Evolutionary conservation across 139 green algal genomes (phyloP).

Genomic region (Micractinium sp.): DNA sequence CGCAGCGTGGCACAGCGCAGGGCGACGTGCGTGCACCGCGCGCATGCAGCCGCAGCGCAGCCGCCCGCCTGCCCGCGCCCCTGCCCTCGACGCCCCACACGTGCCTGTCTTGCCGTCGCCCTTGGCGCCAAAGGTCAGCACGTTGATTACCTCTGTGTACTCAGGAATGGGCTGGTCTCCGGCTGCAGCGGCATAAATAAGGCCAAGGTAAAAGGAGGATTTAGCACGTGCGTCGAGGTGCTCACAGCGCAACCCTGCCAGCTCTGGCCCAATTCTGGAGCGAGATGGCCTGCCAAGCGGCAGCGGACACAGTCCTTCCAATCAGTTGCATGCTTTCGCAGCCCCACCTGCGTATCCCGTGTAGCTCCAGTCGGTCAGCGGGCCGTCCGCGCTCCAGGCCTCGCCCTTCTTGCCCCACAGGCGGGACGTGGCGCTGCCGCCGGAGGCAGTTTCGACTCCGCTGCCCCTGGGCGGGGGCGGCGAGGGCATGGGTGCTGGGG

Average conservation of each 20-base stretch:
- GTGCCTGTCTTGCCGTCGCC: constrained; percentile 17
- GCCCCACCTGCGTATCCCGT: constrained; percentile 6
- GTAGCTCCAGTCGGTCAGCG: constrained; percentile 11
- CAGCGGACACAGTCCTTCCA: background rate
- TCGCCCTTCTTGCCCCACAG: background rate
- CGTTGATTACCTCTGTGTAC: constrained; percentile 6
- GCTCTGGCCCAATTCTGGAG: background rate
- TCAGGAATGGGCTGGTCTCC: constrained; percentile 11
- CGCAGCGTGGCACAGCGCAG: background rate
- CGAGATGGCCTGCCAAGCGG: background rate
- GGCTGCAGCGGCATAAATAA: constrained; percentile 3
- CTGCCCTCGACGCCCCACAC: background rate
- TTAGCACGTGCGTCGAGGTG: too few relatives aligned
- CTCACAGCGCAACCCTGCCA: too few relatives aligned
- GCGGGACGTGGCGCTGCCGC: background rate
- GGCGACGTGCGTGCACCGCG: background rate
- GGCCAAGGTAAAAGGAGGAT: too few relatives aligned
- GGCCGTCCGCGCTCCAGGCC: background rate
- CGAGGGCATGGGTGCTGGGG: background rate
- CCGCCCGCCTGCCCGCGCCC: background rate
- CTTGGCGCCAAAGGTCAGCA: background rate
- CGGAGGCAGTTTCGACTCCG: background rate
- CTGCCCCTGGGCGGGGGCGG: background rate
- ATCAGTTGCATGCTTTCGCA: background rate
- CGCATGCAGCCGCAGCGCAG: background rate